phyloP scores from a whole-genome alignment of 176 grass and related monocot species.

The Hsuehochloa calcarea region DNA sequence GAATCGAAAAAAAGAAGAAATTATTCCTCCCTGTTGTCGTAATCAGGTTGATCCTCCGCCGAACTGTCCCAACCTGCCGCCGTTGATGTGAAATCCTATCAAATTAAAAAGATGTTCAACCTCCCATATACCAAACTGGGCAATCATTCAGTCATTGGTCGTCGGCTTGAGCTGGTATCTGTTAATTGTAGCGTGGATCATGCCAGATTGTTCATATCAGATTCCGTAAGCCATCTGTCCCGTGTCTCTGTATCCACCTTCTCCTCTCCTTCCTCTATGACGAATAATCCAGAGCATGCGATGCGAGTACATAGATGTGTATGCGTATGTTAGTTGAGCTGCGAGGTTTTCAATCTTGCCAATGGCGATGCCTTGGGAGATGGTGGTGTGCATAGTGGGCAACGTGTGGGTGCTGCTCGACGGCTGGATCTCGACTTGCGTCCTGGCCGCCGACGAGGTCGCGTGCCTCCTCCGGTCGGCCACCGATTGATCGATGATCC shows the following conservation, averaged over 20 bases:
- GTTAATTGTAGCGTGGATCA: neutral
- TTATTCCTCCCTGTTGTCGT: neutral
- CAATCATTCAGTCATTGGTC: neutral
- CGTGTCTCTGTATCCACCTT: neutral
- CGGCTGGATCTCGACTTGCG: slow-evolving; percentile 37
- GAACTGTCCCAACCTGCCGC: neutral
- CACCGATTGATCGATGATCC: neutral
- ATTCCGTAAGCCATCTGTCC: neutral
- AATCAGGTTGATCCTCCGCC: neutral
- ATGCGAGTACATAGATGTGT: neutral
- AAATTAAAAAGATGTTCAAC: neutral
- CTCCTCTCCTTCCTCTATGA: neutral
- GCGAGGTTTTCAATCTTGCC: neutral
- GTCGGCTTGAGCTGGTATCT: neutral
- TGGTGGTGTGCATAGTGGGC: slow-evolving; percentile 18
- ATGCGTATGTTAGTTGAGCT: neutral
- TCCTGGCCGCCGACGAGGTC: slow-evolving; percentile 45
- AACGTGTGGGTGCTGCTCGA: slow-evolving; percentile 42
- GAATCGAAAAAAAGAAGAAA: neutral
- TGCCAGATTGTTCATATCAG: neutral
- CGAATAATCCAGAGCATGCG: neutral
- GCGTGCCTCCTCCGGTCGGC: slow-evolving; percentile 28
- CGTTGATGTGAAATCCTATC: neutral
- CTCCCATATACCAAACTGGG: neutral
- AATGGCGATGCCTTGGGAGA: slow-evolving; percentile 41